Conservation (phyloP, 129 eudicot species). For the Helianthus tuberosus region DNA sequence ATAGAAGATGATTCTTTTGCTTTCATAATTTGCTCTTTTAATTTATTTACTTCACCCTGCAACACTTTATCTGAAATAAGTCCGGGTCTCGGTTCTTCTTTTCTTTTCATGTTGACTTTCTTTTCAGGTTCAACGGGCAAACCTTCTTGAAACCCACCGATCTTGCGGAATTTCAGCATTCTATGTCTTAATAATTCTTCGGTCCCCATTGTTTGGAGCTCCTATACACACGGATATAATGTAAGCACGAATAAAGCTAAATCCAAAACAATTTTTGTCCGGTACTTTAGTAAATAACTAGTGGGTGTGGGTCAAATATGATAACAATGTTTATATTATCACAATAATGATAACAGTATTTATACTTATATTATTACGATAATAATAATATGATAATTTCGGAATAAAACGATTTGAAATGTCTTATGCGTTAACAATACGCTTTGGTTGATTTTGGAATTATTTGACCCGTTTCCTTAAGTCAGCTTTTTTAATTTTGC, state of each 20-base stretch:
- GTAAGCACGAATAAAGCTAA: not conserved
- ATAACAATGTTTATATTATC: not conserved
- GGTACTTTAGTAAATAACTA: not conserved
- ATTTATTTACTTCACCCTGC: conserved; percentile 62
- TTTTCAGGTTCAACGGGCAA: conserved; percentile 60
- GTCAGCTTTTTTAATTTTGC: not conserved
- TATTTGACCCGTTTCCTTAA: not conserved
- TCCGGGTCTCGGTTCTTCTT: conserved; percentile 54
- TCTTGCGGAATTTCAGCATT: conserved; percentile 62
- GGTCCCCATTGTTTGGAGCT: conserved; percentile 62
- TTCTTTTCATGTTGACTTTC: conserved; percentile 66
- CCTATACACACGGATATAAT: conserved; percentile 44
- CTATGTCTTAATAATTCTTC: conserved; percentile 64
- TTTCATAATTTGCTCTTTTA: conserved; percentile 54
- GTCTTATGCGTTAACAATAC: not conserved
- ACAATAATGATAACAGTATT: not conserved
- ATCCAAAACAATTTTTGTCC: not conserved
- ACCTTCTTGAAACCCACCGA: conserved; percentile 76
- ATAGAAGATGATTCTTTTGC: conserved; percentile 47
- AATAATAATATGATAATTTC: not conserved
- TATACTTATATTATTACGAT: not conserved
- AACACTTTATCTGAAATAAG: conserved; percentile 54
- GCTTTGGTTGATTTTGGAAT: not conserved
- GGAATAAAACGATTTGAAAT: not conserved
- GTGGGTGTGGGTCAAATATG: not conserved